Evolutionary conservation across 106 monocot species (phyloP), one percentile per base, ranked within the genome.

Genomic region (Apostasia ramifera): DNA sequence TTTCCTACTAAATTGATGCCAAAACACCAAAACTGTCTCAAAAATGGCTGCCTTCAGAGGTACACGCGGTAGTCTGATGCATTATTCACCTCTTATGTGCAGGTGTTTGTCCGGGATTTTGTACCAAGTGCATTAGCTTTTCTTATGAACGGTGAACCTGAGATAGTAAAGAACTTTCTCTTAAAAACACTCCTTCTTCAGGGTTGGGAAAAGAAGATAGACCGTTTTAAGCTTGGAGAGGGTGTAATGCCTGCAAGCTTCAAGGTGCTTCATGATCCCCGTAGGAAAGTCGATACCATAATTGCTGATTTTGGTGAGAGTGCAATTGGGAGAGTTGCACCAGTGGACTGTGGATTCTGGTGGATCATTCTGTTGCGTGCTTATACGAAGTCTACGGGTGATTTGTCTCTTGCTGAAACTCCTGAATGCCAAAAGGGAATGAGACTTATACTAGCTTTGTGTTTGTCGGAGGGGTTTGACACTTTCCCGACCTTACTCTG

Each of bases 271-370:
- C 89, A 93, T 65, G 89, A 93, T 57, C 79, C 93, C n/a, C 71
- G 62, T 38, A 63, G 81, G 73, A 79, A 86, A 68, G 75, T 70
- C 1, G 93, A 93, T 44, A 77, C 79, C n/a, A 7, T 93, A n/a
- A 64, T 80, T 55, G 93, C 93, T 3, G 93, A 93, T 76, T 93
- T 93, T 66, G 93, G 93, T 2, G 93, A 89, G 76, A 93, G 86
- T 73, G 93, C 93, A n/a, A 93, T 93, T 54, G 93, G 93, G 50
- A 81, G 93, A 62, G 93, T 93, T 5, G 89, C 93, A 58, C 93
- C 93, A 0, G 89, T 93, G 13, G 93, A 93, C 77, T 93, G 89
- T 70, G 93, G 93, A 38, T 93, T 93, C 53, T 93, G 93, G 93
- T 93, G 93, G 93, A 93, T 93, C n/a, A 83, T 93, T 67, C 77